Evolutionary conservation across 2,329 filamentous ascomycete species (phyloP).

Genomic region (Fusarium scirpi): DNA sequence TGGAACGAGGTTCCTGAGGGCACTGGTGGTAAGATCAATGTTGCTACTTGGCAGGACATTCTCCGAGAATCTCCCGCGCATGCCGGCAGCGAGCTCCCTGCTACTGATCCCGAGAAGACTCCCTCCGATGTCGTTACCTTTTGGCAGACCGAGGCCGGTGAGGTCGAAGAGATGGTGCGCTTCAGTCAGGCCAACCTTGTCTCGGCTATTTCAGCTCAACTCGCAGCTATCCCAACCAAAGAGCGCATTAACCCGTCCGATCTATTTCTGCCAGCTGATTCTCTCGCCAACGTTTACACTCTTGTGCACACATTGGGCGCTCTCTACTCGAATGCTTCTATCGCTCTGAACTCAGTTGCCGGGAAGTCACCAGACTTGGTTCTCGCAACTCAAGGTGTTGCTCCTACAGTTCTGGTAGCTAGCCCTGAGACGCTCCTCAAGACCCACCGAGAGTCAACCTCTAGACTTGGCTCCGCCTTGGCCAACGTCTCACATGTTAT

Average conservation of each 20-base stretch:
- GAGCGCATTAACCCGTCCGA: conserved; percentile 82
- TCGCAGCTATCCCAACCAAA: conserved; percentile 78
- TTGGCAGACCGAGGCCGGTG: conserved; percentile 68
- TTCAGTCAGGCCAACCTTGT: conserved; percentile 88
- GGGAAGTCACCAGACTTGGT: conserved; percentile 77
- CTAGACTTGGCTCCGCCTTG: conserved; percentile 70
- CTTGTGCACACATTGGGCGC: conserved; percentile 84
- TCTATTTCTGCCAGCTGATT: conserved; percentile 86
- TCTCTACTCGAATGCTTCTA: conserved; percentile 83
- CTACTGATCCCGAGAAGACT: conserved; percentile 65
- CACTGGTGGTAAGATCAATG: conserved; percentile 78
- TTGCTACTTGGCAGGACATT: conserved; percentile 94
- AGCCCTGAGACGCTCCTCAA: conserved; percentile 79
- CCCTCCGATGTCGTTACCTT: conserved; percentile 73
- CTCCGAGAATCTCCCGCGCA: conserved; percentile 75
- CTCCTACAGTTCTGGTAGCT: conserved; percentile 85
- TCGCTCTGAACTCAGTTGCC: conserved; percentile 91
- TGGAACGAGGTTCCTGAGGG: conserved; percentile 91
- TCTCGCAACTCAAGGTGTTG: conserved; percentile 77
- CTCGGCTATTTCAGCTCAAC: conserved; percentile 83
- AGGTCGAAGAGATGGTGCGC: conserved; percentile 77
- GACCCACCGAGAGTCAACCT: conserved; percentile 72
- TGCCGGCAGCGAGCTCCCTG: conserved; percentile 73
- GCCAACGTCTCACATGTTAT: conserved; percentile 77
- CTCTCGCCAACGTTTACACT: conserved; percentile 82